A percentile compares a stretch with the other conserved stretches of the same genome.
phyloP scores from a whole-genome alignment of 2,329 filamentous ascomycete genomes.

The Fusarium papillatum region DNA sequence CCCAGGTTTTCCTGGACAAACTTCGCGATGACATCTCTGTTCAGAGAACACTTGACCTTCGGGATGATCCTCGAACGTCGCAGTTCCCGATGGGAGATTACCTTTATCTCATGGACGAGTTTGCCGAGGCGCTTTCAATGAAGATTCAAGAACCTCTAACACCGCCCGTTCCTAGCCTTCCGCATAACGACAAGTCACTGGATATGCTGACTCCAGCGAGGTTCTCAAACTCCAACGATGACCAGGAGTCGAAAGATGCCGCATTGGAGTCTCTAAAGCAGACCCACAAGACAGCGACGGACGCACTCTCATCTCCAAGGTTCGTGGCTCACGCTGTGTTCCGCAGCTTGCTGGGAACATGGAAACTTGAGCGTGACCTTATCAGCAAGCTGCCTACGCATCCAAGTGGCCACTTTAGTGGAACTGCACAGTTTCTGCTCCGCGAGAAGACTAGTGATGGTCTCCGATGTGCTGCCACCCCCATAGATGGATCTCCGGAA shows the following conservation, averaged over 20 bases:
- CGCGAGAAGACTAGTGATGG: constrained; percentile 70
- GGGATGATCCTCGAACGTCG: constrained; percentile 64
- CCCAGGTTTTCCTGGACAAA: constrained; percentile 52
- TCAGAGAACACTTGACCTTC: constrained; percentile 62
- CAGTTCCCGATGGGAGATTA: constrained; percentile 92
- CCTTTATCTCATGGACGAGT: constrained; percentile 79
- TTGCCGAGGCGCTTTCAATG: constrained; percentile 71
- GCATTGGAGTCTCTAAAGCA: constrained; percentile 59
- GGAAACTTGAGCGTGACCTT: constrained; percentile 73
- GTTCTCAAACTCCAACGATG: constrained; percentile 58
- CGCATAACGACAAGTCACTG: constrained; percentile 58
- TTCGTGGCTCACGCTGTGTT: constrained; percentile 79
- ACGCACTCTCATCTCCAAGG: constrained; percentile 56
- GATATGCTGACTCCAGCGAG: constrained; percentile 70
- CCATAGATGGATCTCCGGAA: constrained; percentile 13
- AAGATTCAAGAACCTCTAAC: constrained; percentile 50
- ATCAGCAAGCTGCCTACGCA: constrained; percentile 67
- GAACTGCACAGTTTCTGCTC: constrained; percentile 75
- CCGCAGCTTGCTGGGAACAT: constrained; percentile 77
- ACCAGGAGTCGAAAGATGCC: constrained; percentile 53
- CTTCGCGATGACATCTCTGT: constrained; percentile 60
- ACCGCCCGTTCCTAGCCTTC: constrained; percentile 47
- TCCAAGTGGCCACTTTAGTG: constrained; percentile 75
- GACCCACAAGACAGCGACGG: constrained; percentile 57
- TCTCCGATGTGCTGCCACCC: constrained; percentile 49